These are phyloP conservation scores for Rutstroemia sydowiana DNA, from an alignment of 2,329 filamentous ascomycete species.

Conservation along the genomic window DNA sequence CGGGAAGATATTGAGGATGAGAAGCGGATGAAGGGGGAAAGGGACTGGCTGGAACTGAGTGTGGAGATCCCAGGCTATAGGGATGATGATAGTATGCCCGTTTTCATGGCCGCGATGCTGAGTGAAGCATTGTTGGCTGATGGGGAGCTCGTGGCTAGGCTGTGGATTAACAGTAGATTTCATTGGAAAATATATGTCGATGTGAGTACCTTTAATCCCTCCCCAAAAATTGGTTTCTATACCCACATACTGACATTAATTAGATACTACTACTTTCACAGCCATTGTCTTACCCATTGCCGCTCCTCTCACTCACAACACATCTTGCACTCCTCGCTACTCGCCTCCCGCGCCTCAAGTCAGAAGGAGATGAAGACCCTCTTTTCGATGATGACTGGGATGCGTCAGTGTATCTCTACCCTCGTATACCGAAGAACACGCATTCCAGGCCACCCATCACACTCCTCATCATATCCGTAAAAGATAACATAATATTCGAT, in stretches of 20 bases:
- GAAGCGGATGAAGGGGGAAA: constrained; percentile 40
- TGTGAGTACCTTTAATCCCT: no score
- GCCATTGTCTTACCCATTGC: constrained; percentile 85
- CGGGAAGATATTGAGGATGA: constrained; percentile 30
- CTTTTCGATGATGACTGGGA: constrained; percentile 99
- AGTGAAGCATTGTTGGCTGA: constrained; percentile 75
- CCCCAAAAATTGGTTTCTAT: no score
- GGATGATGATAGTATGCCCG: constrained; percentile 83
- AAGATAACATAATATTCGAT: constrained; percentile 88
- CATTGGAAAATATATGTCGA: constrained; percentile 97
- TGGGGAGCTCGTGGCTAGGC: constrained; percentile 58
- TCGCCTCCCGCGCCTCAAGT: constrained; percentile 75
- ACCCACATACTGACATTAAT: constrained; percentile 6
- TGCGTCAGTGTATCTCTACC: constrained; percentile 69
- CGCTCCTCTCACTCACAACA: constrained; percentile 83
- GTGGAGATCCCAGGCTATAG: constrained; percentile 87
- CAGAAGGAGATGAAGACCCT: constrained; percentile 88
- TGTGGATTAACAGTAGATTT: constrained; percentile 85
- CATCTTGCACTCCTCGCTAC: constrained; percentile 89
- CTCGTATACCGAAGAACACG: constrained; percentile 19
- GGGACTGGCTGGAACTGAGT: constrained; percentile 78
- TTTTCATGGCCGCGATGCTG: constrained; percentile 84
- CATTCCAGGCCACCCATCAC: constrained; percentile 70
- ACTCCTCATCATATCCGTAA: constrained; percentile 79
- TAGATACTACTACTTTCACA: constrained; percentile 91